Conservation (phyloP, 768 basidiomycete species). For the Mycena galericulata region DNA sequence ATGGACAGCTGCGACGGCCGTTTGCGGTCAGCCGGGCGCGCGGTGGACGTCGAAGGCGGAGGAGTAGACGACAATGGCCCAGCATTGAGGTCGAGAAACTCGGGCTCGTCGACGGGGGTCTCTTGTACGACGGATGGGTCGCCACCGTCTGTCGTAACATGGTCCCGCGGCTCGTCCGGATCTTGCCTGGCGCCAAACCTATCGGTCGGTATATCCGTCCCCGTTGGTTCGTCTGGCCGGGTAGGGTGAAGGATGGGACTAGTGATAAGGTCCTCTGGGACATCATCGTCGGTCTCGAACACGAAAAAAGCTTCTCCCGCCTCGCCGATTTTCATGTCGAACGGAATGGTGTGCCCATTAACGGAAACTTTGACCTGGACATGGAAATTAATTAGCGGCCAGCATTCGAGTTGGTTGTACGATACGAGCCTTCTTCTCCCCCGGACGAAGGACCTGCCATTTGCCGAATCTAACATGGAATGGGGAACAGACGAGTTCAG, state of each 20-base stretch:
- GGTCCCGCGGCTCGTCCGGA: conserved; percentile 41
- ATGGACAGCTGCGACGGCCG: conserved; percentile 27
- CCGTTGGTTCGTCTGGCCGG: conserved; percentile 51
- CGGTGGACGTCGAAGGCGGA: conserved; percentile 17
- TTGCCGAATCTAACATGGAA: conserved; percentile 99
- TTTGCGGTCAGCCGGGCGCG: conserved; percentile 24
- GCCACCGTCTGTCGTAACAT: conserved; percentile 9
- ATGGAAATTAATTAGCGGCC: not conserved
- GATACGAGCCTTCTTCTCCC: conserved; percentile 85
- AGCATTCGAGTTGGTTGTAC: not conserved
- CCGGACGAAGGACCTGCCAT: conserved; percentile 93
- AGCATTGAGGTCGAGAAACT: conserved; percentile 88
- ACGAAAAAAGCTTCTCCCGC: conserved; percentile 99
- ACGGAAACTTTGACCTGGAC: conserved; percentile 87
- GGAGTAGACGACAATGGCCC: conserved; percentile 39
- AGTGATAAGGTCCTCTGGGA: conserved; percentile 93
- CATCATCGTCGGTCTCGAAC: conserved; percentile 95
- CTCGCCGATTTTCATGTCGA: conserved; percentile 98
- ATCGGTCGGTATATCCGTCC: conserved; percentile 46
- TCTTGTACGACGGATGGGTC: conserved; percentile 38
- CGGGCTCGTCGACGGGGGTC: conserved; percentile 65
- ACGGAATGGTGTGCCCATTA: conserved; percentile 89
- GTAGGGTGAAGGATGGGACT: conserved; percentile 88
- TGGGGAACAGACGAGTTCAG: conserved; percentile 88
- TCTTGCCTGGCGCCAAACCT: conserved; percentile 56